A percentile compares a stretch with the other conserved stretches of the same genome.
Conservation (phyloP, 2,329 filamentous ascomycete genomes). For the Coniochaeta ligniaria region DNA sequence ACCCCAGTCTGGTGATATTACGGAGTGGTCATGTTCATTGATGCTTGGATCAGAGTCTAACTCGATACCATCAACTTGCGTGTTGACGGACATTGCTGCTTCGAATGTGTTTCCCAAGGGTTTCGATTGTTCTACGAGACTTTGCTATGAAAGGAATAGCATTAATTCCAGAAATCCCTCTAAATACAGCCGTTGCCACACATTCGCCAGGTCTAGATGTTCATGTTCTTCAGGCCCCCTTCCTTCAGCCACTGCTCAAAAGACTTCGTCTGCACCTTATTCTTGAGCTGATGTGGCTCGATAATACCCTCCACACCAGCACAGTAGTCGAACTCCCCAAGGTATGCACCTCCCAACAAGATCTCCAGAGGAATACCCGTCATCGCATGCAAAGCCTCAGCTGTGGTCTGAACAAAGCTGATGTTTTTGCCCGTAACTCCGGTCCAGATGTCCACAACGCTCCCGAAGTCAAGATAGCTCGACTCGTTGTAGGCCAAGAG, state of each 20-base stretch:
- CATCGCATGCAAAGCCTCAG: constrained; percentile 24
- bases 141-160: too few relatives aligned
- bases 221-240: constrained; percentile 4
- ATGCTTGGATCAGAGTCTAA: too few relatives aligned
- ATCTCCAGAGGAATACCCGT: constrained; percentile 28
- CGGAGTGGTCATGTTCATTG: too few relatives aligned
- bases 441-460: constrained; percentile 27
- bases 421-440: constrained; percentile 27
- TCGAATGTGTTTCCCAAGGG: too few relatives aligned
- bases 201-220: background rate
- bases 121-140: too few relatives aligned
- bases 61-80: too few relatives aligned
- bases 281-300: constrained; percentile 29
- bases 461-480: constrained; percentile 22
- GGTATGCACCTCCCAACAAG: constrained; percentile 24
- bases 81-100: too few relatives aligned
- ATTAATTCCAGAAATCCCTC: too few relatives aligned
- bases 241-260: constrained; percentile 22
- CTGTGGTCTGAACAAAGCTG: constrained; percentile 17
- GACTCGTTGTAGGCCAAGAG: constrained; percentile 40
- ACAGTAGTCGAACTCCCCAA: constrained; percentile 32
- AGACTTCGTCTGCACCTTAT: constrained; percentile 16
- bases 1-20: too few relatives aligned
- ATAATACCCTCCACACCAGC: constrained; percentile 28
- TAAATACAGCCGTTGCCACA: too few relatives aligned